These are phyloP conservation scores for Aspergillus neoniger DNA, from an alignment of 2,329 filamentous ascomycete genomes.

Conservation along the genomic window DNA sequence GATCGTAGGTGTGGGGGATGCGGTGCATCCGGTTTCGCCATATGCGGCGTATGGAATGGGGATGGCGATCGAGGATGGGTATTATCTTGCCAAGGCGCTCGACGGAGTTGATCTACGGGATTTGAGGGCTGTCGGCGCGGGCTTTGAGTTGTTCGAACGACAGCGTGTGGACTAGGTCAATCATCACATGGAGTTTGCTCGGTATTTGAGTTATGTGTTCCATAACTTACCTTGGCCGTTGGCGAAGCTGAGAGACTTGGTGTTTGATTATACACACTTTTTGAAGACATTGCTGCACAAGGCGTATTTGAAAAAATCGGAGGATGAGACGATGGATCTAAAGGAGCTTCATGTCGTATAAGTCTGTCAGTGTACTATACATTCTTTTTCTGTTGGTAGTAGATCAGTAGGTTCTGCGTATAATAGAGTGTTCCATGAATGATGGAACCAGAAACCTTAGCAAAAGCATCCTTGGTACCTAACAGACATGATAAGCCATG, in stretches of 20 bases:
- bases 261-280: slow-evolving; percentile 9
- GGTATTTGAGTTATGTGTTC: not conserved
- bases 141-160: slow-evolving; percentile 6
- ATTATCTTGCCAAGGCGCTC: slow-evolving; percentile 3
- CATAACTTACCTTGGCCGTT: slow-evolving; percentile 3
- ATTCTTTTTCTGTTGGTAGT: too few relatives aligned
- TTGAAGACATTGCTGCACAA: not conserved
- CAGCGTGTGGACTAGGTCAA: slow-evolving; percentile 7
- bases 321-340: slow-evolving; percentile 5
- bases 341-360: not conserved
- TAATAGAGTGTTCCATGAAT: too few relatives aligned
- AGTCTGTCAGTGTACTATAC: too few relatives aligned
- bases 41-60: slow-evolving; percentile 13
- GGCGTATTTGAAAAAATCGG: not conserved
- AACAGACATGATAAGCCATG: too few relatives aligned
- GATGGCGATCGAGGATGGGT: slow-evolving; percentile 10
- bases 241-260: slow-evolving; percentile 2
- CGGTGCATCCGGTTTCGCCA: slow-evolving; percentile 7
- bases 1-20: not conserved
- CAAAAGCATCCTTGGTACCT: too few relatives aligned
- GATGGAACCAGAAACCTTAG: too few relatives aligned
- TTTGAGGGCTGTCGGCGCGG: not conserved
- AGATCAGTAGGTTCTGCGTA: too few relatives aligned
- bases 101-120: slow-evolving; percentile 6
- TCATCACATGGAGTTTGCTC: slow-evolving; percentile 9